These are phyloP conservation scores for Paraphaeosphaeria sporulosa DNA, from an alignment of 2,329 filamentous ascomycete genomes.

Conservation along the genomic window DNA sequence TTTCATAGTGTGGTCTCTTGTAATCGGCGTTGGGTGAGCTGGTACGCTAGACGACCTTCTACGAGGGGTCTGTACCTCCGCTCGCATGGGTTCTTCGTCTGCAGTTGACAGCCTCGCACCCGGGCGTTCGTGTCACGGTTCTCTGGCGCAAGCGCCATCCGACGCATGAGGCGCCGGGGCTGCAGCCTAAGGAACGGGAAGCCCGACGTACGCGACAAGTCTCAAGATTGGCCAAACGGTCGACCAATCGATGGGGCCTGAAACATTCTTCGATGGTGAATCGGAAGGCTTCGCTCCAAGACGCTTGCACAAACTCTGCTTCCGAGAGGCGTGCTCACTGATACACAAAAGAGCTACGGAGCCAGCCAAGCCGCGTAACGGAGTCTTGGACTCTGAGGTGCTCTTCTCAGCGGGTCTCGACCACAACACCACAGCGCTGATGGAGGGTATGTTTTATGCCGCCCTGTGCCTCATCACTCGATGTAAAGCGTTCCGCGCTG, in stretches of 20 bases:
- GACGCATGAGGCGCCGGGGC: not conserved
- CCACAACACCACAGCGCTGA: not conserved
- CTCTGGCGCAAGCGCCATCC: conserved; percentile 6
- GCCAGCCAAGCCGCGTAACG: not conserved
- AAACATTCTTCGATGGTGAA: not conserved
- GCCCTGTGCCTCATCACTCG: not conserved
- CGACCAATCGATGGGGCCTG: not conserved
- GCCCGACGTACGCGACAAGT: not conserved
- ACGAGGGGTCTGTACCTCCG: not conserved
- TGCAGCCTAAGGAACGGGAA: conserved; percentile 3
- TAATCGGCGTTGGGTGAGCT: too few species aligned
- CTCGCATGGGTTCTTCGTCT: conserved; percentile 10
- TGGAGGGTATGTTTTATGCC: not conserved
- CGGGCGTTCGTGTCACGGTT: conserved; percentile 1
- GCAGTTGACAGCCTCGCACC: conserved; percentile 1
- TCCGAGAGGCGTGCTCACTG: conserved; percentile 10
- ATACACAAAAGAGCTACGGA: not conserved
- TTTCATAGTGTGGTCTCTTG: not conserved
- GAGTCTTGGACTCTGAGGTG: not conserved
- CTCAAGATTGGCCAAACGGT: not conserved
- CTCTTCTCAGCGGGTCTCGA: conserved; percentile 4
- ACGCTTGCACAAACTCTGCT: not conserved
- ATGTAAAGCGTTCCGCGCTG: conserved; percentile 3
- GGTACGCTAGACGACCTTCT: not conserved
- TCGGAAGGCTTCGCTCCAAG: not conserved